Evolutionary conservation across 1,284 basidiomycete species (phyloP).

Genomic region (Fomitopsis palustris): DNA sequence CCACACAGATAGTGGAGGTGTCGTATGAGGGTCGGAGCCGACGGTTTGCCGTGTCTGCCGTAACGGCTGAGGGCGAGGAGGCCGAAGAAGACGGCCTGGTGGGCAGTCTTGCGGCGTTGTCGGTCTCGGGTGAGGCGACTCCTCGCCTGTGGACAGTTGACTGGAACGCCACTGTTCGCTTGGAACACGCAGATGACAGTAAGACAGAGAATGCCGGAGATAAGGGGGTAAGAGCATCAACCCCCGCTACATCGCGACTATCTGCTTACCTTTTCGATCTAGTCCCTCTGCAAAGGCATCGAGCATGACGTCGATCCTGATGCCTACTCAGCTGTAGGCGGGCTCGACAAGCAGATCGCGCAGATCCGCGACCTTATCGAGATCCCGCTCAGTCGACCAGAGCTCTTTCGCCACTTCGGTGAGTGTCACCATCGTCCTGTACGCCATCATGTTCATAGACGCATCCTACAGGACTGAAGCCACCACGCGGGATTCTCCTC

Average conservation of each 20-base stretch:
- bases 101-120: conserved; percentile 38
- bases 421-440: conserved; percentile 14
- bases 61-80: conserved; percentile 31
- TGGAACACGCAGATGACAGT: conserved; percentile 34
- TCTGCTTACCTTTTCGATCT: no score
- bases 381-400: conserved; percentile 87
- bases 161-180: conserved; percentile 59
- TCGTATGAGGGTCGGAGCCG: conserved; percentile 58
- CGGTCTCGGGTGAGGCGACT: conserved; percentile 28
- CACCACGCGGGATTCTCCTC: conserved; percentile 86
- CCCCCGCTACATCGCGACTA: no score
- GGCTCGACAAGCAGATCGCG: conserved; percentile 83
- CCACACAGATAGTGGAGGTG: conserved; percentile 59
- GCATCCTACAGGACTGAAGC: conserved; percentile 64
- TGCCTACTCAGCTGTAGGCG: conserved; percentile 80
- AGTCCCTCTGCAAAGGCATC: background rate
- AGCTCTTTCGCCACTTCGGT: conserved; percentile 90
- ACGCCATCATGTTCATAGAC: conserved; percentile 8
- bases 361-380: conserved; percentile 94
- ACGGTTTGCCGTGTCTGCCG: conserved; percentile 49
- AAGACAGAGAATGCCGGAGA: background rate
- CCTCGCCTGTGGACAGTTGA: conserved; percentile 50
- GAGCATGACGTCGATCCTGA: conserved; percentile 37
- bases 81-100: conserved; percentile 33
- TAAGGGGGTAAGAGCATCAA: background rate